Base-by-base conservation (phyloP, 2,329 filamentous ascomycete genomes). In the Aspergillus brunneoviolaceus region DNA sequence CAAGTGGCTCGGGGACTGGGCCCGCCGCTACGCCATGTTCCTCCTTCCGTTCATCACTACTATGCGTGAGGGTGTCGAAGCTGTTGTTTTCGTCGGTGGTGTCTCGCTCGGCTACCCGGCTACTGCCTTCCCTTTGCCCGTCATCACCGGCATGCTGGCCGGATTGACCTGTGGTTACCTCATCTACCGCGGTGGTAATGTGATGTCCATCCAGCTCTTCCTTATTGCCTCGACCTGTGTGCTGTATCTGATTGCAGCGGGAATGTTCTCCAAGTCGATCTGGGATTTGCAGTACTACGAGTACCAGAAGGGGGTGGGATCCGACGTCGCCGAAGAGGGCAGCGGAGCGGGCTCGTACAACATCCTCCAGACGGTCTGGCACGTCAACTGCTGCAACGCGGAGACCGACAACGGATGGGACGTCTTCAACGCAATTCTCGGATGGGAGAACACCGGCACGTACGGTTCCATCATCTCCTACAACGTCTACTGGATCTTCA, bases 381-480 rank as follows among this genome's bases (percentile, higher is more conserved):
- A 94, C 70, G 85, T 94, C 60, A 92, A 94, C 70, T 96, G 90
- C 80, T 94, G 91, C 73, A 92, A 85, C 68, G 89, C 91, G 0
- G 79, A 86, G 51, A 74, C 88, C 33, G 87, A 90, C 63, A 87
- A 88, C 47, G 90, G 89, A 51, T 96, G 91, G 91, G 91, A 90
- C 59, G 87, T 96, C 67, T 90, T 96, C 81, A 94, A 95, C 69
- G 87, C 90, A 60, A 81, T 96, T 57, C 81, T 96, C 11, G 92
- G 92, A 59, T 96, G 92, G 92, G 85, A 87, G 65, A 96, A 96
- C 79, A 91, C 89, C 14, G 92, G 91, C 6, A 96, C 92, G 2
- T 92, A 93, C 68, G 91, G 91, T 53, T 93, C 90, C 0, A 89
- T 96, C 65, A 86, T 96, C 63, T 87, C 89, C 1, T 96, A 96